Evolutionary conservation across 768 basidiomycete genomes (phyloP).

Genomic region (Russula virescens): DNA sequence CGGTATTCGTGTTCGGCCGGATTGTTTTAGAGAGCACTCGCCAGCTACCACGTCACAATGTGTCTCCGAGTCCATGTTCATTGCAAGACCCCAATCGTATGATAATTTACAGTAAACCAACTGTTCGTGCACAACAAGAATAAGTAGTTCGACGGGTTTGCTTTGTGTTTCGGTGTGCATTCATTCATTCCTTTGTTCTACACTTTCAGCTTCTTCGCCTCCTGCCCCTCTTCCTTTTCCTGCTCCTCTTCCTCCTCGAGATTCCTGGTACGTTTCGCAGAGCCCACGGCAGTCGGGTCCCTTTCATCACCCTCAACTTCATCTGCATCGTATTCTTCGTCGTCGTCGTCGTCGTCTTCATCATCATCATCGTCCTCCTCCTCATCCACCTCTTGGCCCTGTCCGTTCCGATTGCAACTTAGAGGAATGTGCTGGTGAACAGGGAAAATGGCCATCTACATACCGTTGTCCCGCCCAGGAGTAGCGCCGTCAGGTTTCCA

Average conservation of each 20-base stretch:
- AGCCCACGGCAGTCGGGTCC: not conserved
- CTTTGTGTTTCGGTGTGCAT: not conserved
- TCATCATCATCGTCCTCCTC: not conserved
- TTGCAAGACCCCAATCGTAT: conserved; percentile 4
- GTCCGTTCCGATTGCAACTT: not conserved
- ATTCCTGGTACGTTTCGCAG: conserved; percentile 12
- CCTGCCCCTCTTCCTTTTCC: conserved; percentile 3
- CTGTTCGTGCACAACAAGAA: not conserved
- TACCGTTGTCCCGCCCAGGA: not conserved
- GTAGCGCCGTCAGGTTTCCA: conserved; percentile 10
- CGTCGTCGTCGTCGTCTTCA: conserved; percentile 1
- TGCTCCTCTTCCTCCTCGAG: not conserved
- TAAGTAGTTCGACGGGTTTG: not conserved
- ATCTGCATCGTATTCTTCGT: not conserved
- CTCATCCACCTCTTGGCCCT: not conserved
- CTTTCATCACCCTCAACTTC: not conserved
- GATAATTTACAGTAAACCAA: not conserved
- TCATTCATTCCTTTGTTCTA: not conserved
- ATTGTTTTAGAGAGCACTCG: not conserved
- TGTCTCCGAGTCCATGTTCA: conserved; percentile 7
- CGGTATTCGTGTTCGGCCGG: not conserved
- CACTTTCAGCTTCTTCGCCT: conserved; percentile 12
- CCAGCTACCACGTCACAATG: not conserved
- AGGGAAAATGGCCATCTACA: not conserved
- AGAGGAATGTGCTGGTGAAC: not conserved